phyloP scores from a whole-genome alignment of 2,329 filamentous ascomycete species.

The Xylaria multiplex region DNA sequence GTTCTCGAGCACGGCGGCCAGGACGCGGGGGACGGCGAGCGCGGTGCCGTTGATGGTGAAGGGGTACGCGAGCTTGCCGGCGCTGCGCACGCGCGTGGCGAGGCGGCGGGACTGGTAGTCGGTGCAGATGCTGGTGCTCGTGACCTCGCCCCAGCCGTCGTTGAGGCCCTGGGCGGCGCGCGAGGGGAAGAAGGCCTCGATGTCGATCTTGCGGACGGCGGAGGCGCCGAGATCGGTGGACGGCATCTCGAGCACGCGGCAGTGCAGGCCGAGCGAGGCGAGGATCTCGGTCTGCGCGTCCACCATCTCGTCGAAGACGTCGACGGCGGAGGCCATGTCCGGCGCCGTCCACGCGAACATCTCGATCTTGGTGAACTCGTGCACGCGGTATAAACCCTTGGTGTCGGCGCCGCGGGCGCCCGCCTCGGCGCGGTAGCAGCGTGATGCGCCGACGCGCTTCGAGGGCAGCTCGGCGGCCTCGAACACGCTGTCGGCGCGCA shows the following conservation, averaged over 20 bases:
- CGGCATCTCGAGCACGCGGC: constrained; percentile 93
- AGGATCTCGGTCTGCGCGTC: constrained; percentile 88
- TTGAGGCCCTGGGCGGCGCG: constrained; percentile 62
- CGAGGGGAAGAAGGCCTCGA: constrained; percentile 93
- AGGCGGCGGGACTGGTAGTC: constrained; percentile 92
- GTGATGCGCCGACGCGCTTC: constrained; percentile 83
- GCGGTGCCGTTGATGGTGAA: constrained; percentile 96
- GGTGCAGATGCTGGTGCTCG: constrained; percentile 88
- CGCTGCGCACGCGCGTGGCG: constrained; percentile 74
- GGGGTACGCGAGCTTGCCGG: constrained; percentile 71
- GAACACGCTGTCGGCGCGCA: constrained; percentile 80
- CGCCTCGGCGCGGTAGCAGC: constrained; percentile 96
- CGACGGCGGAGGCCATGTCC: constrained; percentile 58
- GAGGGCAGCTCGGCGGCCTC: constrained; percentile 74
- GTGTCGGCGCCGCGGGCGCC: constrained; percentile 89
- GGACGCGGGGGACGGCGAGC: constrained; percentile 85
- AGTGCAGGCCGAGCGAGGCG: constrained; percentile 78
- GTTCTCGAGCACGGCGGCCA: constrained; percentile 90
- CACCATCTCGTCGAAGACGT: constrained; percentile 85
- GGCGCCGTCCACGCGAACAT: constrained; percentile 91
- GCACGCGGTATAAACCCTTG: constrained; percentile 94
- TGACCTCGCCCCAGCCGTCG: constrained; percentile 91
- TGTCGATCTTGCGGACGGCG: constrained; percentile 87
- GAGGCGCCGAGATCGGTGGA: constrained; percentile 87
- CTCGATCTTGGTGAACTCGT: constrained; percentile 99